These are phyloP conservation scores for Chrysanthemum makinoi DNA, from an alignment of 129 eudicot species.

Conservation along the genomic window DNA sequence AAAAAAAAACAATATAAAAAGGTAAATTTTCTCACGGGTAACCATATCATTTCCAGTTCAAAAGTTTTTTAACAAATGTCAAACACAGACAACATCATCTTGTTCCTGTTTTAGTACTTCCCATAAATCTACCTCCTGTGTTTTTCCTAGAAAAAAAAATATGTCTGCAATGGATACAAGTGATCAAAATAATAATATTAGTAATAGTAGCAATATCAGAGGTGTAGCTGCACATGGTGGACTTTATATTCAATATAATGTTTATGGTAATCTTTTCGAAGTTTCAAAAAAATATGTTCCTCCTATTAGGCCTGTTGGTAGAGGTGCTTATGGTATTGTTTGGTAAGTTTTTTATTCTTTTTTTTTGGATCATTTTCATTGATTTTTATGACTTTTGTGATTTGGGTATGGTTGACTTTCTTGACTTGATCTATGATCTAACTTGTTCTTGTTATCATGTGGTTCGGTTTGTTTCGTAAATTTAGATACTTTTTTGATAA, in stretches of 20 bases:
- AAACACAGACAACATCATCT: too few species aligned
- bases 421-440: too few species aligned
- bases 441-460: too few species aligned
- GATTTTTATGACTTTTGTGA: too few species aligned
- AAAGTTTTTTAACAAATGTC: not conserved
- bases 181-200: not conserved
- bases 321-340: slow-evolving; percentile 20
- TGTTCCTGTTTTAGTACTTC: not conserved
- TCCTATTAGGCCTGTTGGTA: slow-evolving; percentile 14
- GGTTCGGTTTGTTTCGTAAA: too few species aligned
- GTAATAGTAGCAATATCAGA: not conserved
- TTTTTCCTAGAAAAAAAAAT: not conserved
- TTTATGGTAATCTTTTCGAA: slow-evolving; percentile 12
- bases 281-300: slow-evolving; percentile 14
- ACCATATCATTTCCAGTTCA: not conserved
- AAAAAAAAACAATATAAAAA: not conserved
- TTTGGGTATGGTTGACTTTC: too few species aligned
- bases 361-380: not conserved
- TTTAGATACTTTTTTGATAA: too few species aligned
- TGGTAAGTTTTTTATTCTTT: not conserved
- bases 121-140: not conserved
- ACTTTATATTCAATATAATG: slow-evolving; percentile 12
- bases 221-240: slow-evolving; percentile 8
- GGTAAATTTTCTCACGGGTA: slow-evolving; percentile 1
- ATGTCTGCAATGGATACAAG: slow-evolving; percentile 4